Conservation (phyloP, 352 stramenopile species). For the Phytopythium aichiense region DNA sequence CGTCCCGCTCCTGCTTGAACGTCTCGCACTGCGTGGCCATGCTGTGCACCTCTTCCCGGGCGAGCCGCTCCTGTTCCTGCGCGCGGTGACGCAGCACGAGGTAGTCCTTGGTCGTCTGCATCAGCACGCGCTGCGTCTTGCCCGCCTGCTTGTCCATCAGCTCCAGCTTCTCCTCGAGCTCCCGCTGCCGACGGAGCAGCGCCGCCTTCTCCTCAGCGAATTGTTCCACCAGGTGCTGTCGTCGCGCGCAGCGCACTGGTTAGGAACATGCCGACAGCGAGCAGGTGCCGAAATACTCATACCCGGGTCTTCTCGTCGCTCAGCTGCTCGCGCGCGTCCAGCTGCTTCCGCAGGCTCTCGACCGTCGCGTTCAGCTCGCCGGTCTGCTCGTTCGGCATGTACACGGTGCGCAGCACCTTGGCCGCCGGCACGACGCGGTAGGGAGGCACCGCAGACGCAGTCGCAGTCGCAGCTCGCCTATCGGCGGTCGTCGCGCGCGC, state of each 20-base stretch:
- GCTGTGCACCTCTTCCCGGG: slow-evolving; percentile 52
- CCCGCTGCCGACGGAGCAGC: slow-evolving; percentile 29
- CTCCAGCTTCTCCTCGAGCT: slow-evolving; percentile 31
- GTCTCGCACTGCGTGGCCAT: slow-evolving; percentile 35
- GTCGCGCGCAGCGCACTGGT: not conserved
- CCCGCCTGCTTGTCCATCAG: slow-evolving; percentile 41
- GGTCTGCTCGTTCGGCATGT: slow-evolving; percentile 70
- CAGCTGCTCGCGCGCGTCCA: slow-evolving; percentile 48
- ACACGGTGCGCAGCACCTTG: slow-evolving; percentile 71
- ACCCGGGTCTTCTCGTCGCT: slow-evolving; percentile 60
- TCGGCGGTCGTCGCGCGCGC: not conserved
- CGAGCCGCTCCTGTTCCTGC: slow-evolving; percentile 51
- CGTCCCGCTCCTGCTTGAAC: slow-evolving; percentile 36
- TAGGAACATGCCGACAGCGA: not conserved
- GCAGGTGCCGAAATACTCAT: not conserved
- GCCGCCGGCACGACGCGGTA: slow-evolving; percentile 12
- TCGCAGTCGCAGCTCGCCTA: slow-evolving; percentile 4
- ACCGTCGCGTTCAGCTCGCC: slow-evolving; percentile 44
- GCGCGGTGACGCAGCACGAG: slow-evolving; percentile 65
- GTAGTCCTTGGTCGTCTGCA: slow-evolving; percentile 74
- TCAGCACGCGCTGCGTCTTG: slow-evolving; percentile 56
- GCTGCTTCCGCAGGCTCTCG: slow-evolving; percentile 56
- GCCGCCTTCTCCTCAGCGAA: slow-evolving; percentile 56
- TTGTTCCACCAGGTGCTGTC: slow-evolving; percentile 33
- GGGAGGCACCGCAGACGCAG: slow-evolving; percentile 1